phyloP scores from a whole-genome alignment of 495 filamentous ascomycete genomes.

The Annulohypoxylon nitens region DNA sequence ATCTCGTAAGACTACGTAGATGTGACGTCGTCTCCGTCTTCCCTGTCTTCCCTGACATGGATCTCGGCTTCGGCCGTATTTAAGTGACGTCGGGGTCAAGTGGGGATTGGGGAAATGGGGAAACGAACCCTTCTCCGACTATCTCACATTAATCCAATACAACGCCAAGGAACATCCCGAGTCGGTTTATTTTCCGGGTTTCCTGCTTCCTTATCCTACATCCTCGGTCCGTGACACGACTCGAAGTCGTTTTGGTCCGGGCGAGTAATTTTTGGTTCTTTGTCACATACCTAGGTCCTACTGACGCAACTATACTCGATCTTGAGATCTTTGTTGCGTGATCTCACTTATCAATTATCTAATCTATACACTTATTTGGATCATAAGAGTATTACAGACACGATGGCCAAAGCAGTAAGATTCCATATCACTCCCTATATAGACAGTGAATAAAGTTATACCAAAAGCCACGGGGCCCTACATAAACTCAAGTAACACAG shows the following conservation, averaged over 20 bases:
- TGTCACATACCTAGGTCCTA: not conserved
- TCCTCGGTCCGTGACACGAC: slow-evolving; percentile 1
- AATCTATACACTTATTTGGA: not conserved
- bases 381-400: not conserved
- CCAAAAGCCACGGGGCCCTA: not conserved
- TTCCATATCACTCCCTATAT: not conserved
- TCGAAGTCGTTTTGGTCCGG: not conserved
- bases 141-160: slow-evolving; percentile 36
- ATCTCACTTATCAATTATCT: not conserved
- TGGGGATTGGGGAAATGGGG: slow-evolving; percentile 15
- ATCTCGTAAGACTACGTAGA: not conserved
- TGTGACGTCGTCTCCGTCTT: not conserved
- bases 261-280: not conserved
- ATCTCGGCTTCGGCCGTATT: slow-evolving; percentile 8
- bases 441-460: not conserved
- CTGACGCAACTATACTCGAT: not conserved
- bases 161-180: slow-evolving; percentile 39
- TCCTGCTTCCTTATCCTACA: not conserved
- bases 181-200: slow-evolving; percentile 23
- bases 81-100: slow-evolving; percentile 29
- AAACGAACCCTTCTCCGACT: slow-evolving; percentile 19
- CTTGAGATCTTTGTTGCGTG: not conserved
- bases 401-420: slow-evolving; percentile 47
- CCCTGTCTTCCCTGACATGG: not conserved
- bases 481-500: not conserved